Evolutionary conservation across 129 eudicot genomes (phyloP), one percentile per base, ranked within the genome.

Genomic region (Tanacetum coccineum): DNA sequence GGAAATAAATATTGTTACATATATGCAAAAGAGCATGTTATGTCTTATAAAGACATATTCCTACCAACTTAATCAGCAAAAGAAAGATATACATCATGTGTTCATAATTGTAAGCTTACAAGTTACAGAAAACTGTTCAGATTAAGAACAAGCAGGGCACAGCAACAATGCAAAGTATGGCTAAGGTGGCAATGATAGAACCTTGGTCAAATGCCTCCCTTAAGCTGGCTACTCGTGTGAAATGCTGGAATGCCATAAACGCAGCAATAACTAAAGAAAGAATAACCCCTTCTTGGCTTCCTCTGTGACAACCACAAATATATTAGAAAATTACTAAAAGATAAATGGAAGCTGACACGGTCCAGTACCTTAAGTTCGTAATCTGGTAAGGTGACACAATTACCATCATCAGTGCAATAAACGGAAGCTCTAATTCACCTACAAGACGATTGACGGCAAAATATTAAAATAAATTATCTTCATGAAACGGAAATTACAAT

Each of bases 361-460:
- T 55, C 12, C 19, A 55, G 63, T 80, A 93, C 99, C 99, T 93
- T 72, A 93, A 79, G 81, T 76, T 86, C 78, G 78, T 64, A 60
- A 85, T 71, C 74, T 86, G 89, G 77, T 82, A 71, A 46, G 99
- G 99, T 21, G 87, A 76, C 67, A 84, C 83, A 40, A 93, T 64
- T 45, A 88, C 81, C 82, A 84, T 14, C 56, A 93, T 64, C 59
- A 89, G 66, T 50, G 95, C 74, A 48, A 84, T 66, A 79, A 93
- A 93, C 48, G 99, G 96, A 77, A 93, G 73, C 75, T 93, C 99
- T 72, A 93, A 79, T 68, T 89, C 96, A 82, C 96, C 99, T 93
- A 75, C 36, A 57, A 49, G 65, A 66, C 40, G 56, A n/a, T 39
- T 13, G 39, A 55, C 64, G n/a, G 45, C 55, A 46, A 12, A 56